Evolutionary conservation across 2,329 filamentous ascomycete species (phyloP).

Genomic region (Amylocarpus encephaloides): DNA sequence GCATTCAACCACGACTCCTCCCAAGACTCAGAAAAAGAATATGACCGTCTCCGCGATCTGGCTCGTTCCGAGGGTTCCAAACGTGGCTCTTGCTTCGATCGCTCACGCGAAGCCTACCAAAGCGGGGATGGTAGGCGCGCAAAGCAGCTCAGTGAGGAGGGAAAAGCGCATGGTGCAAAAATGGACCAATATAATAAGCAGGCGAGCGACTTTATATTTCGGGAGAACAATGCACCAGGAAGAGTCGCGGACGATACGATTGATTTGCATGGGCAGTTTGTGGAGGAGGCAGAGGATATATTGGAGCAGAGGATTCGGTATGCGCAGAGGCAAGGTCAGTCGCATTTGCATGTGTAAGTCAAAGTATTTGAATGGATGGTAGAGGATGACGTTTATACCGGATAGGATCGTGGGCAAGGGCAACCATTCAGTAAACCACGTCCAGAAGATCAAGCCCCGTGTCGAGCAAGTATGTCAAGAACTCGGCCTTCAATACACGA

Average conservation of each 20-base stretch:
- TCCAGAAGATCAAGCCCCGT: slow-evolving; percentile 93
- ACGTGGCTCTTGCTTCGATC: slow-evolving; percentile 70
- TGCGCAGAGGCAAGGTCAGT: slow-evolving; percentile 66
- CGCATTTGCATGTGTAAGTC: slow-evolving; percentile 72
- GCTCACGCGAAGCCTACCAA: slow-evolving; percentile 72
- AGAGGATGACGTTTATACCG: background rate
- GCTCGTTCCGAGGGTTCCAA: slow-evolving; percentile 76
- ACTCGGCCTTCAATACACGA: slow-evolving; percentile 73
- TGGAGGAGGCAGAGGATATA: slow-evolving; percentile 90
- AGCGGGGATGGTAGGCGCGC: slow-evolving; percentile 77
- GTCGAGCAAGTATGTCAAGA: slow-evolving; percentile 83
- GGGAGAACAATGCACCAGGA: slow-evolving; percentile 79
- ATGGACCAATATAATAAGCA: slow-evolving; percentile 89
- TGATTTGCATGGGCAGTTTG: slow-evolving; percentile 89
- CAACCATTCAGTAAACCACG: slow-evolving; percentile 72
- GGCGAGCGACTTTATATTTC: slow-evolving; percentile 90
- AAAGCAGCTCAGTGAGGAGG: slow-evolving; percentile 76
- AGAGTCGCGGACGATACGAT: slow-evolving; percentile 76
- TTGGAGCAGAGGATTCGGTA: slow-evolving; percentile 78
- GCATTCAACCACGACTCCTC: slow-evolving; percentile 70
- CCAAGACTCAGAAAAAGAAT: slow-evolving; percentile 71
- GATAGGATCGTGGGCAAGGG: slow-evolving; percentile 83
- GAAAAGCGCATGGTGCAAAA: slow-evolving; percentile 73
- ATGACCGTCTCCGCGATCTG: slow-evolving; percentile 80
- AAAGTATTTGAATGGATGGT: background rate